These are phyloP conservation scores for Trypanosomatidae sp. DNA, from an alignment of 208 protist species.

Conservation along the genomic window DNA sequence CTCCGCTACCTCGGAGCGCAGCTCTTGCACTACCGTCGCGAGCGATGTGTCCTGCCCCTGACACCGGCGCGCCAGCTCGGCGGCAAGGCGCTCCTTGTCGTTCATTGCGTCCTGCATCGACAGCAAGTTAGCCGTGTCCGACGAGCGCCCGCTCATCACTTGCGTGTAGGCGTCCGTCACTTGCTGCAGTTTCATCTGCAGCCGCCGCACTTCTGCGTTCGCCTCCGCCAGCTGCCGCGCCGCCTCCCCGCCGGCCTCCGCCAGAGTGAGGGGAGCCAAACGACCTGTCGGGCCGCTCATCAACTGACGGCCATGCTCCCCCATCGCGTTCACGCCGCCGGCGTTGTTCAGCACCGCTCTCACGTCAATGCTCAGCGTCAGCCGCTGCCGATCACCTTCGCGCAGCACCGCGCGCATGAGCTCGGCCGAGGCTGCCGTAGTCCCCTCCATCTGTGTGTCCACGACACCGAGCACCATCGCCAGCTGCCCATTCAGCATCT, in stretches of 20 bases:
- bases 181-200: slow-evolving; percentile 64
- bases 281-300: slow-evolving; percentile 55
- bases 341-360: slow-evolving; percentile 52
- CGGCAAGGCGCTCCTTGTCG: slow-evolving; percentile 40
- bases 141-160: slow-evolving; percentile 49
- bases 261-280: slow-evolving; percentile 59
- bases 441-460: slow-evolving; percentile 50
- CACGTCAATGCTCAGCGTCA: slow-evolving; percentile 51
- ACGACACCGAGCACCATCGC: slow-evolving; percentile 54
- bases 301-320: slow-evolving; percentile 49
- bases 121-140: slow-evolving; percentile 45
- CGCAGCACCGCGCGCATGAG: slow-evolving; percentile 69
- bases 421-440: slow-evolving; percentile 45
- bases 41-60: slow-evolving; percentile 44
- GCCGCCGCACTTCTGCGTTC: slow-evolving; percentile 61
- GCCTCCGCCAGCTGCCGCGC: slow-evolving; percentile 63
- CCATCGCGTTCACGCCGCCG: slow-evolving; percentile 51
- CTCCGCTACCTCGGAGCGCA: slow-evolving; percentile 57
- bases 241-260: slow-evolving; percentile 56
- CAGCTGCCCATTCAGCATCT: slow-evolving; percentile 59
- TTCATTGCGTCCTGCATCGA: slow-evolving; percentile 55
- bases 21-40: slow-evolving; percentile 33
- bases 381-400: slow-evolving; percentile 63
- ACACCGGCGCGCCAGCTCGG: slow-evolving; percentile 36
- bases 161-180: slow-evolving; percentile 60